Evolutionary conservation across 2,329 filamentous ascomycete species (phyloP).

Genomic region (Monilinia fructigena): DNA sequence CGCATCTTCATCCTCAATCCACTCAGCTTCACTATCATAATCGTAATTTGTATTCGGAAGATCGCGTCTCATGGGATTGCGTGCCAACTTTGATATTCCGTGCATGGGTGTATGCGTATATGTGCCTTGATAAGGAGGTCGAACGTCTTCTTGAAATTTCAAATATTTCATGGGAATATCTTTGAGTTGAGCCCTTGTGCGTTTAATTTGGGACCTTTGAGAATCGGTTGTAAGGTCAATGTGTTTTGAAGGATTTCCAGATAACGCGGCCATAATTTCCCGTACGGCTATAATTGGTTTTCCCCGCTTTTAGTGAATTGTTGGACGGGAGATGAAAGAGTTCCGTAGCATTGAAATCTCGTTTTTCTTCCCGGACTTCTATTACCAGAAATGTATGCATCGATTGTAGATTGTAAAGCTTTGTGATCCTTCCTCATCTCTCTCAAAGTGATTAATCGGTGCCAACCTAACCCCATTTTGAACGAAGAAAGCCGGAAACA

Average conservation of each 20-base stretch:
- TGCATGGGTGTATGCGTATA: conserved; percentile 51
- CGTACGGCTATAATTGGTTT: conserved; percentile 32
- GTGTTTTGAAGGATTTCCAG: conserved; percentile 31
- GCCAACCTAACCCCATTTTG: conserved; percentile 73
- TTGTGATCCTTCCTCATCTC: conserved; percentile 57
- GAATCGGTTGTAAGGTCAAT: conserved; percentile 39
- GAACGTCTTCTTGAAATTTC: conserved; percentile 61
- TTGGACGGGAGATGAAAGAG: conserved; percentile 47
- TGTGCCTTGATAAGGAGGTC: conserved; percentile 71
- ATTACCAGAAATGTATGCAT: conserved; percentile 51
- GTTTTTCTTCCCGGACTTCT: conserved; percentile 47
- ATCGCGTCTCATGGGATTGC: conserved; percentile 53
- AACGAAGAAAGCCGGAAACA: conserved; percentile 80
- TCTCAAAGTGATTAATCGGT: conserved; percentile 50
- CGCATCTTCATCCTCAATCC: conserved; percentile 67
- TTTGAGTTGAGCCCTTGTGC: conserved; percentile 29
- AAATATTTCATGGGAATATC: conserved; percentile 38
- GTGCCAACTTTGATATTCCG: conserved; percentile 50
- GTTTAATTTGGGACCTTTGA: conserved; percentile 39
- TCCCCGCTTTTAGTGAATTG: conserved; percentile 46
- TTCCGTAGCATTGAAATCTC: conserved; percentile 47
- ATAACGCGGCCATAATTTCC: conserved; percentile 38
- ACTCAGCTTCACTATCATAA: conserved; percentile 83
- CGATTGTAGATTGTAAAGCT: conserved; percentile 52
- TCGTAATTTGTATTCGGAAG: conserved; percentile 70